A percentile compares a stretch with the other conserved stretches of the same genome.
Conservation (phyloP, 1,284 basidiomycete species). For the Mycosarcoma maydis region DNA sequence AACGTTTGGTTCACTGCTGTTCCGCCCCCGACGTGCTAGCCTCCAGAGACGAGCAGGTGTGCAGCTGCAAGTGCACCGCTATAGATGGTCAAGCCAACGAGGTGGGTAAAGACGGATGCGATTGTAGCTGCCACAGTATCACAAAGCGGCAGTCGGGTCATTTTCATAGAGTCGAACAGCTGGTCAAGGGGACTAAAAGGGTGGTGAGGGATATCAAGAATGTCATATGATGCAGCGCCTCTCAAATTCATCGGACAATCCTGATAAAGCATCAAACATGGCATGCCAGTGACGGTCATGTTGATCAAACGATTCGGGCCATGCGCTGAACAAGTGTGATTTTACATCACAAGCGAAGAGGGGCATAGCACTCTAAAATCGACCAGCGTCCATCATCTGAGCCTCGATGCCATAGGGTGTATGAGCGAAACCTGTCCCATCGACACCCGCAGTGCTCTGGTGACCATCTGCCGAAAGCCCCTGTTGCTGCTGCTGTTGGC, state of each 20-base stretch:
- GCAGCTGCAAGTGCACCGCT: constrained; percentile 10
- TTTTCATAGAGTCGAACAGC: constrained; percentile 41
- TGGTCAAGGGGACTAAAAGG: constrained; percentile 39
- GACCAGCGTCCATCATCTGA: constrained; percentile 48
- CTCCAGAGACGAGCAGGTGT: not conserved
- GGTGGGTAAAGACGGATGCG: not conserved
- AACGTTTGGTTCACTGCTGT: constrained; percentile 17
- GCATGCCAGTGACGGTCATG: too few relatives aligned
- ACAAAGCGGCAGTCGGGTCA: constrained; percentile 21
- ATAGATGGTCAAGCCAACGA: not conserved
- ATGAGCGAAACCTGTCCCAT: constrained; percentile 23
- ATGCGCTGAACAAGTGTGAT: too few relatives aligned
- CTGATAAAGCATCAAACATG: too few relatives aligned
- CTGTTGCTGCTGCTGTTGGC: not conserved
- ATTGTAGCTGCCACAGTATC: constrained; percentile 20
- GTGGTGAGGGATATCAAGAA: constrained; percentile 44
- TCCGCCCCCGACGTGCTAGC: constrained; percentile 16
- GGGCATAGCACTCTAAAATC: constrained; percentile 15
- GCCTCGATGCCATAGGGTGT: constrained; percentile 39
- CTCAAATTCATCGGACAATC: not conserved
- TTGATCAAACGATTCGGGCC: too few relatives aligned
- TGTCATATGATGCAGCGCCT: constrained; percentile 13
- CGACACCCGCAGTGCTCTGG: not conserved
- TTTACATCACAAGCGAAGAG: too few relatives aligned
- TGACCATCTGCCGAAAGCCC: constrained; percentile 1